Percentiles rank a stretch among this genome's conserved stretches.
Evolutionary conservation across 768 basidiomycete genomes (phyloP).

Genomic region (Termitomyces sp.): DNA sequence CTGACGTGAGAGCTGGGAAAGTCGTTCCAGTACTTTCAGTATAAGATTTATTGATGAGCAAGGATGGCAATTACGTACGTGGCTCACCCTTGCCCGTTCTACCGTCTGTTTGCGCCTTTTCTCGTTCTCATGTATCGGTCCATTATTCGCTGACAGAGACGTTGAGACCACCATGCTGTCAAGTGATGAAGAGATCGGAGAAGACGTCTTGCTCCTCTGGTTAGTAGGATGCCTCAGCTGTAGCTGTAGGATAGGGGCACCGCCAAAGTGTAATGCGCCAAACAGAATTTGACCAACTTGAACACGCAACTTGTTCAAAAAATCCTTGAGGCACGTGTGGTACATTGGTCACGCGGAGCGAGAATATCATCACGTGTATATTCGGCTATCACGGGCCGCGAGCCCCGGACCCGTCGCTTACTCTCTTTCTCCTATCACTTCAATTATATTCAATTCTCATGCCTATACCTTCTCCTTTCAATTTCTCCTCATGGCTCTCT

Average conservation of each 20-base stretch:
- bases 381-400: conserved; percentile 3
- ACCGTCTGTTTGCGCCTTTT: conserved; percentile 45
- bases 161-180: conserved; percentile 28
- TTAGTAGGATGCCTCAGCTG: not conserved
- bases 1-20: conserved; percentile 57
- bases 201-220: not conserved
- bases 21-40: not conserved
- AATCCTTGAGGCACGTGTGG: conserved; percentile 16
- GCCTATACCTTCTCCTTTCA: conserved; percentile 49
- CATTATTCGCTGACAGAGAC: conserved; percentile 18
- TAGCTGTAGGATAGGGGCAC: not conserved
- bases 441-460: not conserved
- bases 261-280: not conserved
- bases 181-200: not conserved
- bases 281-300: conserved; percentile 3
- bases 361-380: conserved; percentile 13
- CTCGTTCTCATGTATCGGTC: conserved; percentile 29
- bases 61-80: conserved; percentile 34
- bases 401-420: too few relatives aligned
- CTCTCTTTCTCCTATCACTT: not conserved
- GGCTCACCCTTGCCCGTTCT: conserved; percentile 51
- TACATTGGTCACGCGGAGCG: conserved; percentile 13
- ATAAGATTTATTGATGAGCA: not conserved
- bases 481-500: conserved; percentile 84
- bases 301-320: conserved; percentile 13